phyloP scores from a whole-genome alignment of 2,329 filamentous ascomycete species.

The Stagonosporopsis vannaccii region DNA sequence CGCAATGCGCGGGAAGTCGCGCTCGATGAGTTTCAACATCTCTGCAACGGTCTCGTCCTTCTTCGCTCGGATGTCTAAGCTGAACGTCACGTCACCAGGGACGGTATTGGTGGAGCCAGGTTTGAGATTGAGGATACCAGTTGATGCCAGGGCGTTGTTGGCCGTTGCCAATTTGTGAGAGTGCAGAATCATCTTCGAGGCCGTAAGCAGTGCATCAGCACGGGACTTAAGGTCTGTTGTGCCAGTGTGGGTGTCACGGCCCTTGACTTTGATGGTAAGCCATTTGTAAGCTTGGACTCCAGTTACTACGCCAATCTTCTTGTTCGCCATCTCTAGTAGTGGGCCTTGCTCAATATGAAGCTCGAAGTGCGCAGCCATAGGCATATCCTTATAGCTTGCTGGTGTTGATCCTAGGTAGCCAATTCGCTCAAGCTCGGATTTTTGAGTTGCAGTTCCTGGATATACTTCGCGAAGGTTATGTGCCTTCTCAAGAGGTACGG shows the following conservation, averaged over 20 bases:
- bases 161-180: constrained; percentile 68
- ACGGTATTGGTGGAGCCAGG: constrained; percentile 79
- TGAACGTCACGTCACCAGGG: constrained; percentile 71
- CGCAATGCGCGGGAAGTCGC: constrained; percentile 67
- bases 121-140: constrained; percentile 71
- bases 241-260: constrained; percentile 76
- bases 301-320: constrained; percentile 73
- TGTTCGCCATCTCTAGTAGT: constrained; percentile 69
- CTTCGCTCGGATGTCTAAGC: constrained; percentile 70
- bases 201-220: constrained; percentile 72
- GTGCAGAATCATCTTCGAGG: constrained; percentile 71
- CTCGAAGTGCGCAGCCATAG: constrained; percentile 81
- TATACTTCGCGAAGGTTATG: constrained; percentile 69
- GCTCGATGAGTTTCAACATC: constrained; percentile 64
- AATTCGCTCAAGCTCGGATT: constrained; percentile 73
- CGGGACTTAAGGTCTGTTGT: constrained; percentile 73
- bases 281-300: constrained; percentile 79
- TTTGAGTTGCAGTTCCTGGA: constrained; percentile 68
- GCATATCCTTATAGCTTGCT: constrained; percentile 65
- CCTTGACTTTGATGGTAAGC: constrained; percentile 71
- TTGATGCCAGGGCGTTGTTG: constrained; percentile 69
- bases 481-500: constrained; percentile 67
- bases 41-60: constrained; percentile 63
- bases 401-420: constrained; percentile 69
- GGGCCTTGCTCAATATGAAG: constrained; percentile 87